Evolutionary conservation across 164 flowering plant genomes (phyloP).

Genomic region (Pachysandra terminalis): DNA sequence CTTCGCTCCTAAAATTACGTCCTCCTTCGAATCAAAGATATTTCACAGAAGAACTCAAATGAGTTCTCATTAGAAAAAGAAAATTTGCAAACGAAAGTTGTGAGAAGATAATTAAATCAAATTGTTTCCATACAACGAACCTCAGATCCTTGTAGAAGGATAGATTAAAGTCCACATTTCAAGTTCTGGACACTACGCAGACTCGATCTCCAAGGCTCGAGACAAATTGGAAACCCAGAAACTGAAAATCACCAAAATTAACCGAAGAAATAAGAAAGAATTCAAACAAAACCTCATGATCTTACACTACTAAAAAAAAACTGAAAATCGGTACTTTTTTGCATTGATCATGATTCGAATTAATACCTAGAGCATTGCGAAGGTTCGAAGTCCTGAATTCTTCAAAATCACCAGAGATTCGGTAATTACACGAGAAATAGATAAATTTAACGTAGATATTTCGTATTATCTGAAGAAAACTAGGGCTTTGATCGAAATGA

Average conservation of each 20-base stretch:
- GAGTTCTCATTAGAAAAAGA: not conserved
- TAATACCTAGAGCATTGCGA: not conserved
- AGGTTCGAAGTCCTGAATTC: not conserved
- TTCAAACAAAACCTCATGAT: not conserved
- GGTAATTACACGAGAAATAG: not conserved
- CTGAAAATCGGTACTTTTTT: not conserved
- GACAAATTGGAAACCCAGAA: conserved; percentile 14
- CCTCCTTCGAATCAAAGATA: conserved; percentile 3
- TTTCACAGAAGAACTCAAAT: not conserved
- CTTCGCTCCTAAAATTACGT: conserved; percentile 17
- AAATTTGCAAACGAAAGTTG: not conserved
- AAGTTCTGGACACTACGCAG: conserved; percentile 13
- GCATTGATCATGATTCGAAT: conserved; percentile 1
- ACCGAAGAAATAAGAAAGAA: not conserved
- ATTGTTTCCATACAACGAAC: conserved; percentile 7
- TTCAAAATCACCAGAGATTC: not conserved
- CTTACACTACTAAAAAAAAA: not conserved
- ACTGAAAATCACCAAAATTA: conserved; percentile 2
- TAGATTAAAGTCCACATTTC: conserved; percentile 23
- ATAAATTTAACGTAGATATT: not conserved
- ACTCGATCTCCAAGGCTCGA: conserved; percentile 16
- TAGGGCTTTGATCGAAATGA: conserved; percentile 5
- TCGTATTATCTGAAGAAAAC: not conserved
- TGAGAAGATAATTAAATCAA: not conserved
- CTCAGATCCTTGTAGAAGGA: conserved; percentile 5